Conservation (phyloP, 2,329 filamentous ascomycete species). For the Aciculosporium take region DNA sequence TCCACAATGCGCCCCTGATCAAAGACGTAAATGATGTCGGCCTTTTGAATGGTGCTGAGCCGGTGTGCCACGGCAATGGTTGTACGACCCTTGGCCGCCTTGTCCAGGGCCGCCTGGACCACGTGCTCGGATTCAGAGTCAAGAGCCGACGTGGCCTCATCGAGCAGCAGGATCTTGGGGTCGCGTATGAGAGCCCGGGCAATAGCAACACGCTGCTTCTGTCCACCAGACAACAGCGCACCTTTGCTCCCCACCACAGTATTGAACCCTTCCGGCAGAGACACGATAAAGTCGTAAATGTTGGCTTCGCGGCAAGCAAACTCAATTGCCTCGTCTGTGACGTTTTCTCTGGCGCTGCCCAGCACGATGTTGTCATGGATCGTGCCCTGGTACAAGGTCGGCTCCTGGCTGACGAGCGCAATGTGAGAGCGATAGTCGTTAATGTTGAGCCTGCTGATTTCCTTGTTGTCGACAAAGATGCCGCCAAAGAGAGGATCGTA, state of each 20-base stretch:
- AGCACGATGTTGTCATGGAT: conserved; percentile 84
- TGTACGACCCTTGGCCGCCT: conserved; percentile 68
- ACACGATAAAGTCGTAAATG: conserved; percentile 84
- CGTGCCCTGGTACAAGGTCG: conserved; percentile 84
- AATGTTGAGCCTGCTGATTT: conserved; percentile 68
- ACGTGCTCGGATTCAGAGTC: conserved; percentile 67
- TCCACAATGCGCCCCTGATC: conserved; percentile 80
- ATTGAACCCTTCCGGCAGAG: conserved; percentile 70
- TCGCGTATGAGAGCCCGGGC: conserved; percentile 82
- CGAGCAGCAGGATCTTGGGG: conserved; percentile 71
- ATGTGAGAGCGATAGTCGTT: conserved; percentile 75
- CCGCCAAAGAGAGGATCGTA: conserved; percentile 77
- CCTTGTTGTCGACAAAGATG: conserved; percentile 68
- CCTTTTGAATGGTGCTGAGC: conserved; percentile 84
- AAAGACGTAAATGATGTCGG: conserved; percentile 93
- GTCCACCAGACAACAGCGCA: conserved; percentile 70
- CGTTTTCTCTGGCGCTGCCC: conserved; percentile 50
- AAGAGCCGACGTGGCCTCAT: conserved; percentile 67
- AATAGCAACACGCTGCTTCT: conserved; percentile 91
- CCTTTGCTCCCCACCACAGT: conserved; percentile 83
- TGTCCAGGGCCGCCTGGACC: conserved; percentile 68
- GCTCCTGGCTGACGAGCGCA: conserved; percentile 85
- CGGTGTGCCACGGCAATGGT: conserved; percentile 92
- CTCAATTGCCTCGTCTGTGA: conserved; percentile 58
- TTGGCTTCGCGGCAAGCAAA: conserved; percentile 80